phyloP scores from a whole-genome alignment of 2,329 filamentous ascomycete species.

The Penicillium occitanis region DNA sequence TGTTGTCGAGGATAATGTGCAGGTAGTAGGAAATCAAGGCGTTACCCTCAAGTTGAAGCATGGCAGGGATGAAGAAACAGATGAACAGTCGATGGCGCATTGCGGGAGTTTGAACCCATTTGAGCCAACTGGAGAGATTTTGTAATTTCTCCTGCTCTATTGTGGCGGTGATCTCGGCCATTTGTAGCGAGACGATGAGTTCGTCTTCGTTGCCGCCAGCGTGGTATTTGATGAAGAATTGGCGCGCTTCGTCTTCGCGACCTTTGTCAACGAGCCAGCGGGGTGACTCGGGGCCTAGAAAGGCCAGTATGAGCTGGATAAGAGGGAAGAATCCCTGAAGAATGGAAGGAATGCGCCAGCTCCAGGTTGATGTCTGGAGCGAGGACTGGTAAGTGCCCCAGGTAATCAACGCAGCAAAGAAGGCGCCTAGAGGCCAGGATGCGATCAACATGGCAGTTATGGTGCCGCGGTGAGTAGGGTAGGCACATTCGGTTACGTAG shows the following conservation, averaged over 20 bases:
- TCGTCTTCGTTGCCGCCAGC: neutral
- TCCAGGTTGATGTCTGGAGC: constrained; percentile 42
- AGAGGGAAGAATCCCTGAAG: constrained; percentile 42
- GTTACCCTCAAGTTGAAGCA: neutral
- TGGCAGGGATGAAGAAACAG: neutral
- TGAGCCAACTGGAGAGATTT: constrained; percentile 1
- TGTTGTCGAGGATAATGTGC: neutral
- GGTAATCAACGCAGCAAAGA: constrained; percentile 27
- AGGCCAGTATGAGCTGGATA: neutral
- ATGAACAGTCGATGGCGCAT: neutral
- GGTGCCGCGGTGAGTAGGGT: constrained; percentile 61
- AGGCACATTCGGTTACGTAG: constrained; percentile 60
- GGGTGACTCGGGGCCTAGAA: neutral
- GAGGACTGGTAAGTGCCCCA: constrained; percentile 33
- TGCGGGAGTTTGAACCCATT: neutral
- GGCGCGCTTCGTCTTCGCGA: neutral
- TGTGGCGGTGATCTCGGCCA: neutral
- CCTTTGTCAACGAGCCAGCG: neutral
- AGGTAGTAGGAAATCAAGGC: neutral
- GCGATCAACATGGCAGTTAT: constrained; percentile 62
- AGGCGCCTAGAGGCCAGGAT: constrained; percentile 33
- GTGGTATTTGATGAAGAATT: neutral
- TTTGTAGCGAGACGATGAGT: neutral
- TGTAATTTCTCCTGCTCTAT: neutral
- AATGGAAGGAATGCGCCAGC: constrained; percentile 49